A percentile compares a stretch with the other conserved stretches of the same genome.
These are phyloP conservation scores for Penicillium sp. DNA, from an alignment of 2,329 filamentous ascomycete species.

Conservation along the genomic window DNA sequence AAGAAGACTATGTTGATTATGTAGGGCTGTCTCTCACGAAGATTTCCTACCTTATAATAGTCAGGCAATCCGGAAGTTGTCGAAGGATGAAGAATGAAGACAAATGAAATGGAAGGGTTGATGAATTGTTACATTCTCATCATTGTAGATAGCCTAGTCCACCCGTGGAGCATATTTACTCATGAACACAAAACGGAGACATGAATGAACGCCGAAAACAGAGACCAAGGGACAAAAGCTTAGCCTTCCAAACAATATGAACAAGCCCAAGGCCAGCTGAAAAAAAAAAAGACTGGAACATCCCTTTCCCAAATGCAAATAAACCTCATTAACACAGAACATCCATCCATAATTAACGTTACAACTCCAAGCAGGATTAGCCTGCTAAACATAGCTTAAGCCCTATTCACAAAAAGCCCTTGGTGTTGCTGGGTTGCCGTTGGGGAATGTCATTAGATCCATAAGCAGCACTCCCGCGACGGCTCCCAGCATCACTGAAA, in stretches of 20 bases:
- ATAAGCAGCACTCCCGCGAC: constrained; percentile 33
- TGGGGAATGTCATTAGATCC: constrained; percentile 48
- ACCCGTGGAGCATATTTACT: constrained; percentile 9
- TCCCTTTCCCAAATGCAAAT: constrained; percentile 13
- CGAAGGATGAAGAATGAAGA: neutral
- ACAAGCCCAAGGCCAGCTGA: constrained; percentile 8
- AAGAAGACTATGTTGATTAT: neutral
- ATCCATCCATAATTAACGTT: constrained; percentile 6
- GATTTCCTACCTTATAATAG: neutral
- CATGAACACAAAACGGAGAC: neutral
- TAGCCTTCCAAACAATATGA: constrained; percentile 13
- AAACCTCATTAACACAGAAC: constrained; percentile 11
- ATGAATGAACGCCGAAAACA: constrained; percentile 1
- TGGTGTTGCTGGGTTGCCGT: constrained; percentile 64
- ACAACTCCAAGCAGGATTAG: constrained; percentile 14
- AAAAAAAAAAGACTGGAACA: constrained; percentile 1
- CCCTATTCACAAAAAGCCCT: constrained; percentile 59
- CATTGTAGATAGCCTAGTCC: constrained; percentile 8
- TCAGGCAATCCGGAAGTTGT: neutral
- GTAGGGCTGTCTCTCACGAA: neutral
- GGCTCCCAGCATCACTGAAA: constrained; percentile 35
- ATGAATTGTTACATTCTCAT: constrained; percentile 4
- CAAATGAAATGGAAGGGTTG: neutral
- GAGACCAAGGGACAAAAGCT: constrained; percentile 2
- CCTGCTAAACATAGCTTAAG: constrained; percentile 13